Percentiles rank a stretch among this genome's conserved stretches.
These are phyloP conservation scores for Podaxis mareebaensis DNA, from an alignment of 768 basidiomycete genomes.

Conservation along the genomic window DNA sequence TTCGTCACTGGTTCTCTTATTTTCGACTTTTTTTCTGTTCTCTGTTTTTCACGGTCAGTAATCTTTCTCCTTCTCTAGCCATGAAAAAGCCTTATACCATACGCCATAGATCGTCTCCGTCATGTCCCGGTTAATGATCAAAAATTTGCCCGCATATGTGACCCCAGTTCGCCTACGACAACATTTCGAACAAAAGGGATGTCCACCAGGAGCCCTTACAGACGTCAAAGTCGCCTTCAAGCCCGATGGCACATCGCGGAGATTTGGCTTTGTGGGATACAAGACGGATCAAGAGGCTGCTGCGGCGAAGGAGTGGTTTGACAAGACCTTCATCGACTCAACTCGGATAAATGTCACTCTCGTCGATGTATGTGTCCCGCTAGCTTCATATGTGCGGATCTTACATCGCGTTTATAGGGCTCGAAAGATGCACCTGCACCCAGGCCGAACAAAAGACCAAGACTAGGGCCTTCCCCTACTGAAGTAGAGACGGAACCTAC, in stretches of 20 bases:
- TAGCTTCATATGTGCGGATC: slow-evolving; percentile 9
- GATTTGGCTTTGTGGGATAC: slow-evolving; percentile 94
- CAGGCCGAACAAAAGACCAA: slow-evolving; percentile 69
- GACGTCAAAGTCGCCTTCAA: slow-evolving; percentile 83
- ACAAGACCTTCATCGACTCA: slow-evolving; percentile 81
- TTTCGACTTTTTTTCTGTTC: slow-evolving; percentile 12
- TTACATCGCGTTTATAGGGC: slow-evolving; percentile 41
- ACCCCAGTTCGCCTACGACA: slow-evolving; percentile 63
- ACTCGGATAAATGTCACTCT: slow-evolving; percentile 73
- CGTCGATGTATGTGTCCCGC: slow-evolving; percentile 62
- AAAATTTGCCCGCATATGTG: slow-evolving; percentile 73
- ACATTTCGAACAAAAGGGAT: slow-evolving; percentile 64
- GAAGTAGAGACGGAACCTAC: slow-evolving; percentile 20
- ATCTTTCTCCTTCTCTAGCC: slow-evolving; percentile 7
- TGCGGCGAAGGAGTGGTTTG: slow-evolving; percentile 79
- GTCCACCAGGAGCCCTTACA: slow-evolving; percentile 73
- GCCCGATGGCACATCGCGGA: slow-evolving; percentile 74
- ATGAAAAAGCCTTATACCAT: background rate
- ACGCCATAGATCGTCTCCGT: background rate
- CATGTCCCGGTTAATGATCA: slow-evolving; percentile 86
- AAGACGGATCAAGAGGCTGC: slow-evolving; percentile 76
- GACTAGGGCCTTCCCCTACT: slow-evolving; percentile 37
- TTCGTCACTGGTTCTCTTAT: slow-evolving; percentile 5
- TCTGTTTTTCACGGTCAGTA: slow-evolving; percentile 10
- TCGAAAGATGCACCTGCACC: slow-evolving; percentile 67